Base-by-base conservation (phyloP, 306 rosid genomes). In the Malus fusca region DNA sequence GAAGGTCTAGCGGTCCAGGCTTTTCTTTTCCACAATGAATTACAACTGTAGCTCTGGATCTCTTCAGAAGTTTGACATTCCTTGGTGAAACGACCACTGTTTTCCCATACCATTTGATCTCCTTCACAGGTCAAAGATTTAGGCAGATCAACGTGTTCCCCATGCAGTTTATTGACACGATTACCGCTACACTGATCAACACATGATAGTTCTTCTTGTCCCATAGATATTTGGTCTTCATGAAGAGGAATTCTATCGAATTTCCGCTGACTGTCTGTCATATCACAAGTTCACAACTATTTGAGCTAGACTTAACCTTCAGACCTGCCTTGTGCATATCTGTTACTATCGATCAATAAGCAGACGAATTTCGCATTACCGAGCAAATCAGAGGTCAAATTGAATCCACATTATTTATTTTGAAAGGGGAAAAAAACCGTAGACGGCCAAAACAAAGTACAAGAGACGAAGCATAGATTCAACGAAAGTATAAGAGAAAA, bases 101-200 rank as follows among this genome's bases (percentile, higher is more conserved):
- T 72, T 43, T 7, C 81, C 61, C 33, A 78, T 64, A 76, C 73
- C 81, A 72, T 75, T 72, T 35, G 76, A 78, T 68, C 79, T 75
- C 78, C 75, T 48, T 53, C 72, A 72, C 79, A 73, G 51, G 55
- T 7, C 10, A 64, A 69, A 53, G 75, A 75, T 76, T 65, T 76
- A 68, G 55, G 66, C 48, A 79, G 65, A 72, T 82, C 86, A 75
- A 71, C 81, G 81, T 73, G 86, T 68, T 77, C 81, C 67, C 65
- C 63, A 55, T 55, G 42, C 79, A 71, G 78, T 60, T 66, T 82
- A 66, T 31, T 48, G 58, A 31, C 72, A 69, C 71, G 60, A 60
- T 44, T 66, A 37, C 73, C 52, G 37, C 75, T 83, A 73, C 68
- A 77, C 77, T 58, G 72, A 69, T 81, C 77, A 65, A 23, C 65